Base-by-base conservation (phyloP, 2,329 filamentous ascomycete species). In the Colletotrichum sp. region DNA sequence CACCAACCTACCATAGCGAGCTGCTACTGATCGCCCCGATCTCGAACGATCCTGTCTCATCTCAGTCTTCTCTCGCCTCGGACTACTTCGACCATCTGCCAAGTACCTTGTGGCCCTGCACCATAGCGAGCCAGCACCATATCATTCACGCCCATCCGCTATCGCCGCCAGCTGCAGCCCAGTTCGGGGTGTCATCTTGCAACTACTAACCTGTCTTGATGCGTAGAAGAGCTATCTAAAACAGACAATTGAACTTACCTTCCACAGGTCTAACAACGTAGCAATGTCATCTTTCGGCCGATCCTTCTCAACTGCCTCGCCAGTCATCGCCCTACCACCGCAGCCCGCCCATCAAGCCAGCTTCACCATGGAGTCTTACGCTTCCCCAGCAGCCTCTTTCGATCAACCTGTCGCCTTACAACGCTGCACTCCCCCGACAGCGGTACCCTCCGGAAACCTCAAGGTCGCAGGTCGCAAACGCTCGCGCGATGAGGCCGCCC, bases 401-500 rank as follows among this genome's bases (percentile, higher is more conserved):
- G 85, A 85, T 75, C 85, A 86, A 39, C 80, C 86, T 78, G 80
- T 86, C 71, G 86, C 84, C 84, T 69, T 84, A 86, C 71, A 75
- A 65, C 67, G 55, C 16, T 69, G 43, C 55, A 36, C 62, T 22
- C 27, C 18, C 18, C 55, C 30, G 15, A 36, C 66, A 58, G 78
- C 82, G 25, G 76, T 80, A 48, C 77, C 80, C 28, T 78, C 81
- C 18, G 68, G 71, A 67, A 79, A 74, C 62, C 79, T 80, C 52
- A 80, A 81, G 56, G 82, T 83, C n/a, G 91, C 91, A 79, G 93
- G 94, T 78, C 92, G 93, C 82, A 96, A 96, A 86, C 93, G 94
- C 79, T 95, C 93, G 77, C 91, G 94, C 81, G 93, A 94, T 80
- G 94, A 96, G 83, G 93, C 94, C 72, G 88, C 89, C 30, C 86